Evolutionary conservation across 495 filamentous ascomycete genomes (phyloP), one percentile per base, ranked within the genome.

Genomic region (Hypoxylon cercidicola): DNA sequence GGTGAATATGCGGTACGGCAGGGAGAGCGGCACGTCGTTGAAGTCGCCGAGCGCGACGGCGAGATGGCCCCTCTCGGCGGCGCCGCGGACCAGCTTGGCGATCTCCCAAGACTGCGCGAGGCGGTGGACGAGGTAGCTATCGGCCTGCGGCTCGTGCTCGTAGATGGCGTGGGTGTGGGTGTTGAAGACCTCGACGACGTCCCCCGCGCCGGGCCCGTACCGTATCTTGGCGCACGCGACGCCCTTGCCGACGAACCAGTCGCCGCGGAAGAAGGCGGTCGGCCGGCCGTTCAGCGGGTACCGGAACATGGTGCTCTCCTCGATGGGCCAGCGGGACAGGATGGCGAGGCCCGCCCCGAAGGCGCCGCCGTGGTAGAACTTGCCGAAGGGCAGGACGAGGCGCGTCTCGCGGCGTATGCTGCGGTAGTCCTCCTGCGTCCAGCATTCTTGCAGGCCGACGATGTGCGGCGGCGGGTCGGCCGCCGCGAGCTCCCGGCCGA

Each of bases 31-130:
- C 13, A 92, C 74, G 90, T 97, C 97, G 75, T 99, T 97, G 78
- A 98, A 97, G 75, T 97, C 95, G 19, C 95, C 95, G 6, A 96
- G 73, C 11, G 87, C 94, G 15, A 98, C 80, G 5, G 92, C 92
- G 6, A 97, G 79, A 73, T 95, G 91, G 1, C 93, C 93, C 4
- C 91, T 82, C 69, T 95, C 93, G 1, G 87, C 84, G 11, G 96
- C 95, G 18, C 87, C 90, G 4, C 93, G 88, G 75, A 97, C 89
- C 7, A 97, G 79, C 77, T 96, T 97, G 30, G 93, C 84, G 46
- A 98, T 93, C 77, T 98, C 91, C 95, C 95, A 99, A n/a, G 95
- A 90, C 75, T 99, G 95, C 0, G 95, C 92, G 4, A 89, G 91
- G 20, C 93, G 90, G 68, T 98, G 96, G 73, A 90, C 93, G 19